These are phyloP conservation scores for Penicillium expansum DNA, from an alignment of 2,329 filamentous ascomycete species.

Conservation along the genomic window DNA sequence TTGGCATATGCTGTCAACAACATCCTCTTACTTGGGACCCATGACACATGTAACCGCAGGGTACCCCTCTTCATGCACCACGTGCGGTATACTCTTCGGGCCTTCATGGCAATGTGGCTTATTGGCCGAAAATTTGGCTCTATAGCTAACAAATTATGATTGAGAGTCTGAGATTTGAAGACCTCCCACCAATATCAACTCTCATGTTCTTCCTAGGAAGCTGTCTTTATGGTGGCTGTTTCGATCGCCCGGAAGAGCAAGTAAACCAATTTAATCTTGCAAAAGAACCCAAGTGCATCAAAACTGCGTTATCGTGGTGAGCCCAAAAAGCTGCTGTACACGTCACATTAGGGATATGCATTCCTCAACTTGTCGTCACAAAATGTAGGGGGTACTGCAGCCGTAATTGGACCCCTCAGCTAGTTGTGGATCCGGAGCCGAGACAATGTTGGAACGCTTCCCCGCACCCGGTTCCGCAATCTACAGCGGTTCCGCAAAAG, in stretches of 20 bases:
- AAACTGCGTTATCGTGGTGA: neutral
- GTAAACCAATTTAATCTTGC: neutral
- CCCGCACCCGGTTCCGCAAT: neutral
- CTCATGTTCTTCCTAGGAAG: neutral
- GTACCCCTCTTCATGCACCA: neutral
- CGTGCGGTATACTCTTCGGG: neutral
- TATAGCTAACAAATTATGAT: neutral
- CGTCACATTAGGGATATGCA: neutral
- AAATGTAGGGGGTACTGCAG: neutral
- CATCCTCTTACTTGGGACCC: neutral
- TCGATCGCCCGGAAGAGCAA: neutral
- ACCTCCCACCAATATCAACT: neutral
- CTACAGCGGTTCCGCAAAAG: constrained; percentile 2
- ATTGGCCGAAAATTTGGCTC: too few species aligned
- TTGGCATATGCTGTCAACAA: neutral
- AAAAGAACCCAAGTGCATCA: neutral
- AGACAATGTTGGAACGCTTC: neutral
- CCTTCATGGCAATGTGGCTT: neutral
- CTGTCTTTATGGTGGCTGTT: neutral
- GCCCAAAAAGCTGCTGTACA: neutral
- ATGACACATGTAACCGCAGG: neutral
- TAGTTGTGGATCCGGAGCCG: neutral
- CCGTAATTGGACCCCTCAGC: neutral
- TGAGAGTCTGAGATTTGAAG: neutral
- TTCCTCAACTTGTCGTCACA: neutral